These are phyloP conservation scores for Protomyces arabidopsidicola DNA, from an alignment of 1,139 yeast genomes.

Conservation along the genomic window DNA sequence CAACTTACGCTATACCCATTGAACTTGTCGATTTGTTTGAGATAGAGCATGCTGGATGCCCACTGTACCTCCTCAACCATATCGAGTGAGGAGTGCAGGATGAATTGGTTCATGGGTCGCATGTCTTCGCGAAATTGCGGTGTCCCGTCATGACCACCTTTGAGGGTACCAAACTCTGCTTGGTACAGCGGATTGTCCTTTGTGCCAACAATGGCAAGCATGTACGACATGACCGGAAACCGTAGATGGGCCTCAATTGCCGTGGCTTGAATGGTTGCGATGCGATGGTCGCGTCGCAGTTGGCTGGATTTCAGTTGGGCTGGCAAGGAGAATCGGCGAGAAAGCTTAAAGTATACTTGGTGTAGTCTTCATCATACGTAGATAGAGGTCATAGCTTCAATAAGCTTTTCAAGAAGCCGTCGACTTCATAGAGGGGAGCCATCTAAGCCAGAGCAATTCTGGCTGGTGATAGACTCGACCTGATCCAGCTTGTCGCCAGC, in stretches of 20 bases:
- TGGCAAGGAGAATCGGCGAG: too few relatives aligned
- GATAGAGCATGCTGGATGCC: constrained; percentile 47
- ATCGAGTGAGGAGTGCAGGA: constrained; percentile 82
- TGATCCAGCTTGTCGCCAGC: background rate
- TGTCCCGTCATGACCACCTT: constrained; percentile 58
- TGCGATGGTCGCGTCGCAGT: too few relatives aligned
- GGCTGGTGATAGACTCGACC: background rate
- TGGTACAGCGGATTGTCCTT: constrained; percentile 83
- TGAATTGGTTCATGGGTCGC: constrained; percentile 60
- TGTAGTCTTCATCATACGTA: too few relatives aligned
- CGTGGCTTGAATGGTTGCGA: too few relatives aligned
- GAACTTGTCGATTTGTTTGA: constrained; percentile 79
- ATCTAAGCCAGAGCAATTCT: background rate
- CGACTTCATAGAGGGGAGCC: background rate
- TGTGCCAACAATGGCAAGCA: constrained; percentile 83
- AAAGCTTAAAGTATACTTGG: too few relatives aligned
- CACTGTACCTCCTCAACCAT: constrained; percentile 85
- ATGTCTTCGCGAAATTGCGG: constrained; percentile 37
- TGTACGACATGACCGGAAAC: constrained; percentile 66
- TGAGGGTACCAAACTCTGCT: constrained; percentile 74
- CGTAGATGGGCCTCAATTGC: too few relatives aligned
- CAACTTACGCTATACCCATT: constrained; percentile 77
- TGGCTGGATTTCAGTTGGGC: too few relatives aligned
- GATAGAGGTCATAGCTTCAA: too few relatives aligned
- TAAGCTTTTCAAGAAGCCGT: too few relatives aligned